phyloP scores from a whole-genome alignment of 75 land plant species.

The Selaginella moellendorffii region DNA sequence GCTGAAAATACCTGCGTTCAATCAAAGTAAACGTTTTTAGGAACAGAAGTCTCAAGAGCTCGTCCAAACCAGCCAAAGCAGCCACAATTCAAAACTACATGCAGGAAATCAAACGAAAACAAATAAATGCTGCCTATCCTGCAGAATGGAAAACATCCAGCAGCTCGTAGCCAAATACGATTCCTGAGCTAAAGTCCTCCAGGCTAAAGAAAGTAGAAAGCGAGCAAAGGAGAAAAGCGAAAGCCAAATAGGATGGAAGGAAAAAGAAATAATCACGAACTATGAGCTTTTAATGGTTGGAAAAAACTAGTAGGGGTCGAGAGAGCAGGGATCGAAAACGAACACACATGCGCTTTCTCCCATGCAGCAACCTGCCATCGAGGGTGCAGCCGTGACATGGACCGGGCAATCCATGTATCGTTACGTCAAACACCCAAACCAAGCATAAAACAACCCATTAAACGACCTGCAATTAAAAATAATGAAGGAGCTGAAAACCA shows the following conservation, averaged over 20 bases:
- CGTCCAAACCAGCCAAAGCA: no score
- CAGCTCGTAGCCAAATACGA: background rate
- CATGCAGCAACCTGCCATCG: slow-evolving; percentile 42
- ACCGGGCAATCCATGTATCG: slow-evolving; percentile 65
- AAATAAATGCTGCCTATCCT: background rate
- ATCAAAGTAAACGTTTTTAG: background rate
- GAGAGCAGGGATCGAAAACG: slow-evolving; percentile 41
- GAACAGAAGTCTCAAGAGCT: background rate
- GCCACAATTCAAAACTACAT: background rate
- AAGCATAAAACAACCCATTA: slow-evolving; percentile 1
- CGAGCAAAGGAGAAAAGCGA: no score
- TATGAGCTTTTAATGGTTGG: background rate
- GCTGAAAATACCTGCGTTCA: slow-evolving; percentile 74
- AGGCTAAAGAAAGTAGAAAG: no score
- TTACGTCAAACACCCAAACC: slow-evolving; percentile 29
- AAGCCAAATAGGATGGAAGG: background rate
- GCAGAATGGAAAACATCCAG: background rate
- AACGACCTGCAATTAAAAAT: slow-evolving; percentile 1
- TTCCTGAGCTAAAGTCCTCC: background rate
- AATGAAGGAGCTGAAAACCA: no score
- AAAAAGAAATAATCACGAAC: background rate
- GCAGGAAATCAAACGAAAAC: no score
- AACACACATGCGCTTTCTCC: slow-evolving; percentile 87
- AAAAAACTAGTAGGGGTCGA: no score
- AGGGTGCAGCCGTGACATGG: slow-evolving; percentile 55